Percentiles rank a stretch among this genome's conserved stretches.
phyloP scores from a whole-genome alignment of 306 rosid species.

The Fagus sylvatica region DNA sequence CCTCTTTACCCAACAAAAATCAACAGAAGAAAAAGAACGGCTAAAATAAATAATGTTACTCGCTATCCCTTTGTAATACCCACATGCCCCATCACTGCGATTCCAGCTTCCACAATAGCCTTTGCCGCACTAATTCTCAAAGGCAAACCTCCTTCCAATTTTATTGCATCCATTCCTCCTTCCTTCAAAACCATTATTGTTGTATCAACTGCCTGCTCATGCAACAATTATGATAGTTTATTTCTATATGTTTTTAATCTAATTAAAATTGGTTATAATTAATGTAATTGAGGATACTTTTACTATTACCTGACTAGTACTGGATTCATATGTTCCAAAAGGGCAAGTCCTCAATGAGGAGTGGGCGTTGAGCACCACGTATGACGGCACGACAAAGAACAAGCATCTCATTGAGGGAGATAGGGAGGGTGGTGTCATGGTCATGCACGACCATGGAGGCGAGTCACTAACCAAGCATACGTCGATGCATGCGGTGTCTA shows the following conservation, averaged over 20 bases:
- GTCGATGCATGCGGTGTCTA: conserved; percentile 66
- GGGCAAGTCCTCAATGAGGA: conserved; percentile 82
- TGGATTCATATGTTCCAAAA: conserved; percentile 80
- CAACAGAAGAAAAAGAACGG: too few species aligned
- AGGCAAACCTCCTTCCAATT: conserved; percentile 84
- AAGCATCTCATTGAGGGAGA: conserved; percentile 68
- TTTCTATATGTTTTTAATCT: too few species aligned
- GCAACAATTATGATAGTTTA: too few species aligned
- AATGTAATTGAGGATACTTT: too few species aligned
- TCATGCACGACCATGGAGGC: conserved; percentile 92
- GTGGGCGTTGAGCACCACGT: conserved; percentile 78
- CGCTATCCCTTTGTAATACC: too few species aligned
- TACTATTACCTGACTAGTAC: conserved; percentile 58
- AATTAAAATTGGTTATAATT: too few species aligned
- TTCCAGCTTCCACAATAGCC: conserved; percentile 84
- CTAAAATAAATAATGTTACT: too few species aligned
- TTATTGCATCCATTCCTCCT: conserved; percentile 89
- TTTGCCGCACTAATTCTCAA: conserved; percentile 77
- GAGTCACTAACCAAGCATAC: conserved; percentile 86
- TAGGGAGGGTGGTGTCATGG: conserved; percentile 76
- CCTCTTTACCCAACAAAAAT: too few species aligned
- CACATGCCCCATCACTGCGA: conserved; percentile 92
- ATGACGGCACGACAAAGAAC: conserved; percentile 83
- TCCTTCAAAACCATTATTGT: conserved; percentile 80
- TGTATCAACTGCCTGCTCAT: conserved; percentile 86